Conservation (phyloP, 1,284 basidiomycete genomes). For the Phlebopus sp. region DNA sequence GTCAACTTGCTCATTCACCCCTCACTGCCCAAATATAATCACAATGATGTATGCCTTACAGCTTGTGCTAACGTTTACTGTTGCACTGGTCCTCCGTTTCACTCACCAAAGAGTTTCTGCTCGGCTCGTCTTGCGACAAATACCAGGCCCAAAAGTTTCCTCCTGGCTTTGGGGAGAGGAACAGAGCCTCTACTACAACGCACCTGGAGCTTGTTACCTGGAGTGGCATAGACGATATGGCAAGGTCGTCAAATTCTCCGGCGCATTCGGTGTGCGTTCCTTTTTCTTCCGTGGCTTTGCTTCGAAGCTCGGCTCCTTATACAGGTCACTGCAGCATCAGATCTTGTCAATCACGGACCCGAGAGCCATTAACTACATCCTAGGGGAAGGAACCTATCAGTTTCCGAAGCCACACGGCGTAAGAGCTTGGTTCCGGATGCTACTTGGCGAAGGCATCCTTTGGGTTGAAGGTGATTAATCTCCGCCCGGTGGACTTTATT, state of each 20-base stretch:
- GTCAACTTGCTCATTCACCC: neutral
- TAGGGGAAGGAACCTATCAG: slow-evolving; percentile 48
- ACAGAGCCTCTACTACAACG: slow-evolving; percentile 46
- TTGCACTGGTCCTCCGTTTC: slow-evolving; percentile 19
- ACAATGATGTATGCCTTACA: slow-evolving; percentile 16
- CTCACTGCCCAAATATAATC: neutral
- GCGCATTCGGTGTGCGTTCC: slow-evolving; percentile 50
- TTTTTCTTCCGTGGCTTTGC: neutral
- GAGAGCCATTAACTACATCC: slow-evolving; percentile 49
- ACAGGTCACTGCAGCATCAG: slow-evolving; percentile 40
- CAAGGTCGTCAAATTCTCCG: slow-evolving; percentile 49
- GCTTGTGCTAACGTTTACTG: slow-evolving; percentile 13
- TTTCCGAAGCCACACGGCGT: slow-evolving; percentile 61
- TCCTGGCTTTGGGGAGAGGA: slow-evolving; percentile 60
- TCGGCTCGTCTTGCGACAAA: slow-evolving; percentile 34
- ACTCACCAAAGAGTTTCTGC: slow-evolving; percentile 26
- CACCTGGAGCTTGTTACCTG: slow-evolving; percentile 47
- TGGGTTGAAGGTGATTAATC: slow-evolving; percentile 51
- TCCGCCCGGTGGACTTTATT: neutral
- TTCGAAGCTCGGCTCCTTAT: slow-evolving; percentile 7
- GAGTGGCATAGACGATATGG: slow-evolving; percentile 52
- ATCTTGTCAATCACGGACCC: slow-evolving; percentile 53
- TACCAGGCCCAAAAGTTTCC: slow-evolving; percentile 45
- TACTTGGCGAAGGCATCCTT: slow-evolving; percentile 58
- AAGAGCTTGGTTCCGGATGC: slow-evolving; percentile 55